Evolutionary conservation across 108 stramenopile species (phyloP).

Genomic region (Fistulifera pelliculosa): DNA sequence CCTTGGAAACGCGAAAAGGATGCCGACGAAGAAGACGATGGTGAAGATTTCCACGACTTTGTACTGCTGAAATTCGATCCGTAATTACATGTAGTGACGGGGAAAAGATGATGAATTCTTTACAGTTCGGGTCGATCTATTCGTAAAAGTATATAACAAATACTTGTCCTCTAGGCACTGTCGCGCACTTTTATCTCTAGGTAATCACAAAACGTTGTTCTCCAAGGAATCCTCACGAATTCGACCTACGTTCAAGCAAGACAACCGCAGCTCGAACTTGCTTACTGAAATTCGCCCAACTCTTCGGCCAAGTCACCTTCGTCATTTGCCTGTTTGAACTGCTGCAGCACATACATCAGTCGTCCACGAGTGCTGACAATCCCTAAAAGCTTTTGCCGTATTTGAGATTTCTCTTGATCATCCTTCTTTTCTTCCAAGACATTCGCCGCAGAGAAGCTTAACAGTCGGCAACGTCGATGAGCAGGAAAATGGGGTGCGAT

Average conservation of each 20-base stretch:
- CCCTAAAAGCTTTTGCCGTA: conserved; percentile 40
- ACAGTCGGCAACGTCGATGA: conserved; percentile 43
- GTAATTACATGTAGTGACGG: conserved; percentile 32
- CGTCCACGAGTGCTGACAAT: conserved; percentile 43
- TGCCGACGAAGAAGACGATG: conserved; percentile 49
- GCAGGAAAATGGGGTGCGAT: conserved; percentile 45
- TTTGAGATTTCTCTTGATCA: neutral
- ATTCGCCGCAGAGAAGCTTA: conserved; percentile 50
- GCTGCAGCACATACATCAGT: conserved; percentile 20
- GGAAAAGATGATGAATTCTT: too few relatives aligned
- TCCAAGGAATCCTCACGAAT: too few relatives aligned
- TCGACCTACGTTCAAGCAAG: too few relatives aligned
- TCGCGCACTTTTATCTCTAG: too few relatives aligned
- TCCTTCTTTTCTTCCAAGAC: conserved; percentile 32
- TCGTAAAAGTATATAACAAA: too few relatives aligned
- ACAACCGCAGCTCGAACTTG: too few relatives aligned
- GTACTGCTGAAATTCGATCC: conserved; percentile 86
- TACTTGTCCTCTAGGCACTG: too few relatives aligned
- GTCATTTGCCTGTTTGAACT: conserved; percentile 5
- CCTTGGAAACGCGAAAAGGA: conserved; percentile 46
- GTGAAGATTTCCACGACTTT: conserved; percentile 82
- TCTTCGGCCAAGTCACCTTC: too few relatives aligned
- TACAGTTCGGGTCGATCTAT: too few relatives aligned
- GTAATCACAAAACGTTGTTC: too few relatives aligned
- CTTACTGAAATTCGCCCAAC: too few relatives aligned